Percentiles rank a stretch among this genome's conserved stretches.
Evolutionary conservation across 345 rosid genomes (phyloP).

Genomic region (Microthlaspi erraticum): DNA sequence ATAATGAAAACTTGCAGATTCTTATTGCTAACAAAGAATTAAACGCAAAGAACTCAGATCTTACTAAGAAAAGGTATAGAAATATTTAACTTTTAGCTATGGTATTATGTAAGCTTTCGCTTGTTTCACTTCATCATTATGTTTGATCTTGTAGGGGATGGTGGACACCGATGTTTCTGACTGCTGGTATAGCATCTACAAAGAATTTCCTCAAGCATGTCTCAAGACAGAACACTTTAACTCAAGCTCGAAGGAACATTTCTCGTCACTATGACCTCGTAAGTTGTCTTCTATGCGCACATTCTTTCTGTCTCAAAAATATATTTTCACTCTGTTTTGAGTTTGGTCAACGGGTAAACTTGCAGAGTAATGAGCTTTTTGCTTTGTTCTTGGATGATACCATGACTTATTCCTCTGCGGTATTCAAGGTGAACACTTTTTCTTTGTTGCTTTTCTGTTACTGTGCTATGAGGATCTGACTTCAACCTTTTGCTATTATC

Average conservation of each 20-base stretch:
- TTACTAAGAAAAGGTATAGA: slow-evolving; percentile 60
- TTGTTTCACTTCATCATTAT: background rate
- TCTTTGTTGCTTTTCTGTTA: slow-evolving; percentile 6
- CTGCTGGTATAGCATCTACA: slow-evolving; percentile 73
- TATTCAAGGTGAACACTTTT: slow-evolving; percentile 61
- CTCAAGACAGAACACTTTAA: slow-evolving; percentile 68
- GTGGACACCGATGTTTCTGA: slow-evolving; percentile 84
- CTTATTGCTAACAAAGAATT: slow-evolving; percentile 69
- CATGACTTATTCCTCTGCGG: slow-evolving; percentile 77
- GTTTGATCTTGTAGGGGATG: slow-evolving; percentile 62
- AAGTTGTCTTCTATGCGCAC: slow-evolving; percentile 18
- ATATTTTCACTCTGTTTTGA: background rate
- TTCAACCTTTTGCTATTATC: background rate
- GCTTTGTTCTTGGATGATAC: slow-evolving; percentile 81
- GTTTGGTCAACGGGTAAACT: slow-evolving; percentile 7
- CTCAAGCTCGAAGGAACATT: slow-evolving; percentile 89
- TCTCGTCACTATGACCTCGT: slow-evolving; percentile 94
- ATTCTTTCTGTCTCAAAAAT: background rate
- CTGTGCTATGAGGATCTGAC: background rate
- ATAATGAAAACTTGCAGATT: slow-evolving; percentile 49
- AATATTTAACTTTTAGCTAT: background rate
- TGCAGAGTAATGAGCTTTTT: slow-evolving; percentile 79
- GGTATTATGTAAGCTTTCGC: background rate
- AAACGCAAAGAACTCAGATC: slow-evolving; percentile 45
- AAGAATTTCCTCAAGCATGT: slow-evolving; percentile 69